Evolutionary conservation across 352 stramenopile genomes (phyloP).

Genomic region (Peronospora belbahrii): DNA sequence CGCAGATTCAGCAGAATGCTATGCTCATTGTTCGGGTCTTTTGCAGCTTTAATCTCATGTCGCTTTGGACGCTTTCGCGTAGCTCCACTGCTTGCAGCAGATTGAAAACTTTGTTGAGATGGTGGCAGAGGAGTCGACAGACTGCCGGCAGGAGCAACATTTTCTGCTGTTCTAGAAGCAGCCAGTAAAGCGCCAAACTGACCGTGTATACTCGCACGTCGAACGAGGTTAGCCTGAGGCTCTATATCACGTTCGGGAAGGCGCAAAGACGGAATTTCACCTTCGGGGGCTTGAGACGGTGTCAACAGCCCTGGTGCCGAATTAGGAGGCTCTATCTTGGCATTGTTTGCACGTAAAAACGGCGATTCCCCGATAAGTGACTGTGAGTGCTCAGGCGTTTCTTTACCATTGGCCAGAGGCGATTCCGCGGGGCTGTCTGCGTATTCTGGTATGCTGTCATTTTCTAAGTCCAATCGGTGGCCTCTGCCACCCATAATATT

Average conservation of each 20-base stretch:
- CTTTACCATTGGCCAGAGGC: constrained; percentile 13
- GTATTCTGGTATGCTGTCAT: constrained; percentile 31
- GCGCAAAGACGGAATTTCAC: constrained; percentile 22
- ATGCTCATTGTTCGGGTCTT: constrained; percentile 75
- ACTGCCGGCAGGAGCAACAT: constrained; percentile 1
- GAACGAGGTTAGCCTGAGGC: constrained; percentile 14
- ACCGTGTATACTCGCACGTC: constrained; percentile 30
- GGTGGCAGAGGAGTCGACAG: constrained; percentile 6
- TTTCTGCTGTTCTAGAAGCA: constrained; percentile 11
- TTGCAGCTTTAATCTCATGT: constrained; percentile 78
- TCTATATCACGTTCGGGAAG: constrained; percentile 28
- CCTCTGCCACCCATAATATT: constrained; percentile 89
- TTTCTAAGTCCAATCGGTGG: constrained; percentile 78
- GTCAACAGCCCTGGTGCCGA: constrained; percentile 29
- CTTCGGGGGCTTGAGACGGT: constrained; percentile 19
- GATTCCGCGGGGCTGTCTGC: constrained; percentile 26
- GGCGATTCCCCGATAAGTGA: constrained; percentile 20
- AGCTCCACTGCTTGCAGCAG: constrained; percentile 2
- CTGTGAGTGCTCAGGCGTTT: constrained; percentile 19
- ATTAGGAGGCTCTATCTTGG: constrained; percentile 17
- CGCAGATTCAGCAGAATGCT: constrained; percentile 86
- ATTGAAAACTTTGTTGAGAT: constrained; percentile 1
- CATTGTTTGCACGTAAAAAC: neutral
- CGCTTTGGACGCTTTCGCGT: constrained; percentile 54
- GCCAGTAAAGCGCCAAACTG: constrained; percentile 9